Evolutionary conservation across 805 yeast species (phyloP).

Genomic region (Kluyveromyces nonfermentans): DNA sequence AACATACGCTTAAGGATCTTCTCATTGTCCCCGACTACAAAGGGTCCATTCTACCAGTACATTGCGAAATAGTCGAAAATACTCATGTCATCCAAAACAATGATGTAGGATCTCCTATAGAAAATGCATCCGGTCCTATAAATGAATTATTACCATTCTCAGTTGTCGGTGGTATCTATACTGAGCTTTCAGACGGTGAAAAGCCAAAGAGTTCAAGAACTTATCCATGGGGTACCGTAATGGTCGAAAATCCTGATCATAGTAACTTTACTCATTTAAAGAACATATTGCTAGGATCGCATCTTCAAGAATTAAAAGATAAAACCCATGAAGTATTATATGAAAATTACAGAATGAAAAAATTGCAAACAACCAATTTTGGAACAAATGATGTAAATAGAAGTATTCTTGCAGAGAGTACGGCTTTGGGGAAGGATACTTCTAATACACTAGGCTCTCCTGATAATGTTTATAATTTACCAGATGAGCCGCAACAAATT

Average conservation of each 20-base stretch:
- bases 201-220: slow-evolving; percentile 39
- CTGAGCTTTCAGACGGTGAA: slow-evolving; percentile 23
- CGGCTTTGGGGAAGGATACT: not conserved
- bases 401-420: slow-evolving; percentile 2
- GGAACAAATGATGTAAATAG: not conserved
- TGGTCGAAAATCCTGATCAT: slow-evolving; percentile 45
- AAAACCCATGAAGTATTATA: slow-evolving; percentile 66
- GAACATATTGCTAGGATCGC: slow-evolving; percentile 66
- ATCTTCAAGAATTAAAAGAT: slow-evolving; percentile 75
- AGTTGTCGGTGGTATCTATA: slow-evolving; percentile 47
- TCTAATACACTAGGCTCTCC: not conserved
- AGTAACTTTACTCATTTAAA: slow-evolving; percentile 66
- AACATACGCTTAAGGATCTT: slow-evolving; percentile 34
- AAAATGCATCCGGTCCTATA: slow-evolving; percentile 23
- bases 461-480: not conserved
- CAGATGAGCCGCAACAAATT: not conserved
- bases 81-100: not conserved
- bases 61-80: not conserved
- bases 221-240: slow-evolving; percentile 63
- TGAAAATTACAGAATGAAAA: slow-evolving; percentile 70
- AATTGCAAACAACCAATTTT: slow-evolving; percentile 34
- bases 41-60: slow-evolving; percentile 9
- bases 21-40: slow-evolving; percentile 20
- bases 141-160: slow-evolving; percentile 53
- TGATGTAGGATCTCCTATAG: not conserved